These are phyloP conservation scores for Dactylellina drechsleri DNA, from an alignment of 2,329 filamentous ascomycete genomes.

Conservation along the genomic window DNA sequence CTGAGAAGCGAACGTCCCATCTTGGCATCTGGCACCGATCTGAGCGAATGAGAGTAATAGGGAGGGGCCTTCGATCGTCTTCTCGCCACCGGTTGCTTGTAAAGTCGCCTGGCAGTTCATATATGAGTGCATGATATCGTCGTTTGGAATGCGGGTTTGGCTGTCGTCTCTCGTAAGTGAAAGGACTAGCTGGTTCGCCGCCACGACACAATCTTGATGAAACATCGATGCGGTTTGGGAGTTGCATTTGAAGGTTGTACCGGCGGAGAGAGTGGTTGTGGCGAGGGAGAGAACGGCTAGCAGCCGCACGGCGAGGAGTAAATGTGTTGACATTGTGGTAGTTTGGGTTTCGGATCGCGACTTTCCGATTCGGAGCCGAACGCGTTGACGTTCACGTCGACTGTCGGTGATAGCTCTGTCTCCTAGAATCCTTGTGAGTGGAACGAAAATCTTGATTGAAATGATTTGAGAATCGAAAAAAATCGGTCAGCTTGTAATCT, in stretches of 20 bases:
- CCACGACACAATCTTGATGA: conserved; percentile 39
- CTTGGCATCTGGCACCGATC: conserved; percentile 46
- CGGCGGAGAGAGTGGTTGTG: conserved; percentile 28
- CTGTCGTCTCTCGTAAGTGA: conserved; percentile 36
- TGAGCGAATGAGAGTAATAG: conserved; percentile 44
- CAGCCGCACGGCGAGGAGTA: conserved; percentile 16
- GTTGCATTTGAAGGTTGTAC: conserved; percentile 44
- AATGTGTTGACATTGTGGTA: conserved; percentile 52
- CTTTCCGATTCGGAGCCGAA: background rate
- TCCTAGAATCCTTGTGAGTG: too few relatives aligned
- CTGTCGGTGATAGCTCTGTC: background rate
- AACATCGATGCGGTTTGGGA: conserved; percentile 30
- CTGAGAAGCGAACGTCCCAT: conserved; percentile 28
- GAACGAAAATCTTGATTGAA: too few relatives aligned
- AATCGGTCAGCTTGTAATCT: too few relatives aligned
- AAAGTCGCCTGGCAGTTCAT: conserved; percentile 27
- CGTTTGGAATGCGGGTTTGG: conserved; percentile 40
- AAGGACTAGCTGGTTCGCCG: conserved; percentile 37
- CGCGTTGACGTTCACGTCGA: background rate
- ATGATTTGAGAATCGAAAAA: too few relatives aligned
- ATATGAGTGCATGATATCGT: conserved; percentile 31
- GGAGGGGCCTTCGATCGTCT: conserved; percentile 24
- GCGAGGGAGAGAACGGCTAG: conserved; percentile 30
- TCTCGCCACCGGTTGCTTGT: conserved; percentile 33
- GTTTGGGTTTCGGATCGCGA: conserved; percentile 16